Evolutionary conservation across 2,329 filamentous ascomycete species (phyloP), one percentile per base, ranked within the genome.

Genomic region (Biscogniauxia mediterranea): DNA sequence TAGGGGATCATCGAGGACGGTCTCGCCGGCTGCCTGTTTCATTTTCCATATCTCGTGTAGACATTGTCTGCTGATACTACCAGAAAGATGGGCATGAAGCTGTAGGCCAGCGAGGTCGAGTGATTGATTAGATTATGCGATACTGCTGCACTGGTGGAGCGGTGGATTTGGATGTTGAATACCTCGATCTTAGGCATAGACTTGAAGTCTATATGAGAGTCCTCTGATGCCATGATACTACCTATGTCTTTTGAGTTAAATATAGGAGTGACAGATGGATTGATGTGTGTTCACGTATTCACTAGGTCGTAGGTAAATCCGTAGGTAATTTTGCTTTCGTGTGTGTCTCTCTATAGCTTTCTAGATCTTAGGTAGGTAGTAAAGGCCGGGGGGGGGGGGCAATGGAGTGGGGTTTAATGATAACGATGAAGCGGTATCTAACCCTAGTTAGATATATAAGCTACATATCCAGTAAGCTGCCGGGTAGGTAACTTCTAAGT

Each of bases 41-140:
- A 74, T 74, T 54, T 78, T 68, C 90, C 91, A 95, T 71, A 94
- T 86, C 46, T 91, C 83, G 71, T 92, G 90, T 1, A 95, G 84
- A 63, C 85, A 88, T 69, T 85, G 78, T 32, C 89, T 85, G 71
- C 85, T 89, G 73, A 95, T 91, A 74, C 89, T 92, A 57, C 91
- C 91, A 50, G 87, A 91, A 52, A 95, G 81, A 75, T 95, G 91
- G 64, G 91, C 91, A 70, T 95, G 91, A 57, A 94, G 83, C 88
- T 93, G 54, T 54, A 11, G 42, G 26, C 51, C 38, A 21, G 54
- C 52, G 55, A 62, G 50, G 11, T 32, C 28, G 28, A 32, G 28
- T 32, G 28, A 32, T 50, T 55, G 52, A 50, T 49, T 61, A 53
- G 64, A 57, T 61, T 50, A 23, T 55, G 21, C 53, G 38, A 52